phyloP scores from a whole-genome alignment of 2,329 filamentous ascomycete species.

The Ascosphaera aggregata region DNA sequence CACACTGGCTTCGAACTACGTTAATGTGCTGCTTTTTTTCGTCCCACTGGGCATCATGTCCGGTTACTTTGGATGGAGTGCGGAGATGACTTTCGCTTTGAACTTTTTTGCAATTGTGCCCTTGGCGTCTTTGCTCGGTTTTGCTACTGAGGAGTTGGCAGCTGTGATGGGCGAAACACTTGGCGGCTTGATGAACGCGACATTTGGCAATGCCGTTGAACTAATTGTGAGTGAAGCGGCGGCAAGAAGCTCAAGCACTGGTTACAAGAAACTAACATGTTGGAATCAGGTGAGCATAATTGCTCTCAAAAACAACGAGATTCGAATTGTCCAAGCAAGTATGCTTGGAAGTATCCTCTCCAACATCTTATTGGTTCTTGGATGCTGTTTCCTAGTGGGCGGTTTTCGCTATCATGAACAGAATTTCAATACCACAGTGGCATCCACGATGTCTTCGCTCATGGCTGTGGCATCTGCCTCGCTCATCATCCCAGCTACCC shows the following conservation, averaged over 20 bases:
- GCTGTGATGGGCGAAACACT: constrained; percentile 37
- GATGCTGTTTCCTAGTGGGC: constrained; percentile 58
- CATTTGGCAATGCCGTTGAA: constrained; percentile 43
- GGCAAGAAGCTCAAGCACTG: neutral
- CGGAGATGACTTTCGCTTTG: constrained; percentile 34
- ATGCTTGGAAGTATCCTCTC: constrained; percentile 94
- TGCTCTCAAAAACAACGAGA: constrained; percentile 62
- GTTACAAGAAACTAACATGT: neutral
- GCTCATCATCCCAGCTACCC: constrained; percentile 53
- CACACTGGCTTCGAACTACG: constrained; percentile 26
- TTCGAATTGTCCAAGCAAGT: constrained; percentile 89
- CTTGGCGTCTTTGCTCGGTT: constrained; percentile 36
- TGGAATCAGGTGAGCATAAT: constrained; percentile 59
- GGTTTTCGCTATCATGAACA: constrained; percentile 50
- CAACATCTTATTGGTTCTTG: constrained; percentile 71
- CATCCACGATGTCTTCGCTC: constrained; percentile 35
- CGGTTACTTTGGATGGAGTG: constrained; percentile 34
- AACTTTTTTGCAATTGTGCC: constrained; percentile 44
- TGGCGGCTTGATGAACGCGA: constrained; percentile 40
- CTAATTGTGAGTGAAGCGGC: constrained; percentile 52
- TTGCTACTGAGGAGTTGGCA: constrained; percentile 39
- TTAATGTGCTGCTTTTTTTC: constrained; percentile 38
- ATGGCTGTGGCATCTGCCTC: constrained; percentile 58
- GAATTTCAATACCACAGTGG: constrained; percentile 26
- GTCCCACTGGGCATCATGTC: constrained; percentile 40